Percentiles rank a stretch among this genome's conserved stretches.
Evolutionary conservation across 495 filamentous ascomycete species (phyloP).

Genomic region (Penicillium verhagenii): DNA sequence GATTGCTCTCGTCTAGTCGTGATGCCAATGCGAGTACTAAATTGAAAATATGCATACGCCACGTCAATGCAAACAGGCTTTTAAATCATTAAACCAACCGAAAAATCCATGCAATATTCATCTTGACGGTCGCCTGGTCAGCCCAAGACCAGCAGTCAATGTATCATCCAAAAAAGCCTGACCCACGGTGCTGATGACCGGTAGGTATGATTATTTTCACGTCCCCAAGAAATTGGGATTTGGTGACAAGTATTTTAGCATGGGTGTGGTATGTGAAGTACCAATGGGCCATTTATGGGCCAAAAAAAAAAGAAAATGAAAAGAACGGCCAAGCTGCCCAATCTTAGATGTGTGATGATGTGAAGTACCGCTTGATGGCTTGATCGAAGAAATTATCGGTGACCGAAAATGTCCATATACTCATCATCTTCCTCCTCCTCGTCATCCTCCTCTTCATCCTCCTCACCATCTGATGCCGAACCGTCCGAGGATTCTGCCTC

Average conservation of each 20-base stretch:
- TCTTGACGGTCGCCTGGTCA: background rate
- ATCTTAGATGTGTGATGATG: background rate
- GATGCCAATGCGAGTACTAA: slow-evolving; percentile 14
- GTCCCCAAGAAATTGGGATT: background rate
- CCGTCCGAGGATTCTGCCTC: slow-evolving; percentile 22
- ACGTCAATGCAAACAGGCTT: slow-evolving; percentile 3
- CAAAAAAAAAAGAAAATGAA: too few species aligned
- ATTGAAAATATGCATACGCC: slow-evolving; percentile 14
- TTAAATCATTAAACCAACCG: background rate
- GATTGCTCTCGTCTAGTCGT: slow-evolving; percentile 6
- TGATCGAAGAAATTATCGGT: slow-evolving; percentile 46
- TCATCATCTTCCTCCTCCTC: slow-evolving; percentile 50
- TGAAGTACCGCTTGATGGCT: background rate
- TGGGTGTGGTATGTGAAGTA: background rate
- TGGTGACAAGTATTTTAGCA: background rate
- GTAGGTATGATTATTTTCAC: too few species aligned
- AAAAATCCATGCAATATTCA: background rate
- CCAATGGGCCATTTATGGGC: background rate
- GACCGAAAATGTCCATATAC: slow-evolving; percentile 68
- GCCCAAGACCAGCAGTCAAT: background rate
- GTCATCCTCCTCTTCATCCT: slow-evolving; percentile 49
- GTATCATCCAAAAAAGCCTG: background rate
- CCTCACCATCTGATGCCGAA: slow-evolving; percentile 36
- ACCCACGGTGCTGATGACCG: background rate
- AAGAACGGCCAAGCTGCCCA: background rate